Evolutionary conservation across 805 yeast genomes (phyloP).

Genomic region (Metschnikowia lachancei): DNA sequence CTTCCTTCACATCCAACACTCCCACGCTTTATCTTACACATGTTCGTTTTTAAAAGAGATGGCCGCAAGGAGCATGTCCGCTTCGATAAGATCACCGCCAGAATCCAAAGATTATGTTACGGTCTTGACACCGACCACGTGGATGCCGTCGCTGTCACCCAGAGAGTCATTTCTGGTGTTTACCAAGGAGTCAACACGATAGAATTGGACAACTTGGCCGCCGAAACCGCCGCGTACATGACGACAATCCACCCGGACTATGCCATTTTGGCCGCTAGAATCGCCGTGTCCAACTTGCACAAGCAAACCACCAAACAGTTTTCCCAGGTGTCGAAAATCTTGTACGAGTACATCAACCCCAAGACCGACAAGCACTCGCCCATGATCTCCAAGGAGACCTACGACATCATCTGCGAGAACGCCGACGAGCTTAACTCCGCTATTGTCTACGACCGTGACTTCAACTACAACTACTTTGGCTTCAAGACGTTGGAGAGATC

Average conservation of each 20-base stretch:
- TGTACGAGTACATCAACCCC: constrained; percentile 79
- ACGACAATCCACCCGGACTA: constrained; percentile 98
- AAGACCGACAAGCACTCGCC: constrained; percentile 60
- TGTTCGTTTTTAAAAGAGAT: constrained; percentile 89
- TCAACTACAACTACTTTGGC: constrained; percentile 57
- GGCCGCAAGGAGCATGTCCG: constrained; percentile 93
- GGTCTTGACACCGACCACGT: constrained; percentile 90
- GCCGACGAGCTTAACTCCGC: constrained; percentile 46
- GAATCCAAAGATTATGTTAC: constrained; percentile 86
- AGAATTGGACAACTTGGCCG: constrained; percentile 68
- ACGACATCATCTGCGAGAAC: constrained; percentile 35
- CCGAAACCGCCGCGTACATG: constrained; percentile 97
- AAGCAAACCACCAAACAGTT: constrained; percentile 89
- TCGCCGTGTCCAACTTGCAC: constrained; percentile 90
- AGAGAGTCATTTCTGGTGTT: constrained; percentile 92
- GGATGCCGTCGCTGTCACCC: constrained; percentile 94
- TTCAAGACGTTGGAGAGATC: constrained; percentile 62
- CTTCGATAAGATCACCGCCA: constrained; percentile 93
- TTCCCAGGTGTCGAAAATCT: constrained; percentile 68
- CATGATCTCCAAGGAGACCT: constrained; percentile 44
- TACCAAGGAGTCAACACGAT: constrained; percentile 95
- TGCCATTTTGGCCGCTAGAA: constrained; percentile 91
- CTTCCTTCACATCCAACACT: neutral
- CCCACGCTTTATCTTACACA: constrained; percentile 22
- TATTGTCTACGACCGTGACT: constrained; percentile 49